These are phyloP conservation scores for Ensete glaucum DNA, from an alignment of 176 grass and related monocot species.

Conservation along the genomic window DNA sequence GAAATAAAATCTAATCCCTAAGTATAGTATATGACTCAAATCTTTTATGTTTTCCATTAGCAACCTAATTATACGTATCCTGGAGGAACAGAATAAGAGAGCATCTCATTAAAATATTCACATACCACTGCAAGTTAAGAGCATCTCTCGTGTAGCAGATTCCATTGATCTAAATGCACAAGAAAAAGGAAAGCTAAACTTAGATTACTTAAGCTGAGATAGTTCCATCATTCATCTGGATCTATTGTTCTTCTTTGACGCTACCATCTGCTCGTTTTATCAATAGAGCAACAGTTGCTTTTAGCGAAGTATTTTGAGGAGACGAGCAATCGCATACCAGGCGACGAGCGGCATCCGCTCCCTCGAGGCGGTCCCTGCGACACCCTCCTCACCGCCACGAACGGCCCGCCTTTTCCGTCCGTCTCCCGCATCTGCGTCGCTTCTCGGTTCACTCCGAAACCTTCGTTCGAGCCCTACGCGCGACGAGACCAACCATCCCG, in stretches of 20 bases:
- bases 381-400: slow-evolving; percentile 57
- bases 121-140: neutral
- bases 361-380: slow-evolving; percentile 33
- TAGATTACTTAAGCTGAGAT: neutral
- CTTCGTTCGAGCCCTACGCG: slow-evolving; percentile 10
- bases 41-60: too few relatives aligned
- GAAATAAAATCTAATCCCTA: too few relatives aligned
- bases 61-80: too few relatives aligned
- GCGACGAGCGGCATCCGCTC: slow-evolving; percentile 33
- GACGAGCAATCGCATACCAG: slow-evolving; percentile 24
- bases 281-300: neutral
- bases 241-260: neutral
- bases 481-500: slow-evolving; percentile 8
- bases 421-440: slow-evolving; percentile 20
- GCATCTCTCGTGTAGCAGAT: neutral
- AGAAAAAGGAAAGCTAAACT: neutral
- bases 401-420: slow-evolving; percentile 50
- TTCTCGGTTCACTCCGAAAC: slow-evolving; percentile 7
- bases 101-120: neutral
- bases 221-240: neutral
- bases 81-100: too few relatives aligned
- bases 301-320: neutral
- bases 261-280: neutral
- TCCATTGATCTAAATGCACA: neutral
- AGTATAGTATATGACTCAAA: too few relatives aligned